Percentiles rank a stretch among this genome's conserved stretches.
Evolutionary conservation across 805 yeast species (phyloP).

Genomic region (Starmerella roubikii): DNA sequence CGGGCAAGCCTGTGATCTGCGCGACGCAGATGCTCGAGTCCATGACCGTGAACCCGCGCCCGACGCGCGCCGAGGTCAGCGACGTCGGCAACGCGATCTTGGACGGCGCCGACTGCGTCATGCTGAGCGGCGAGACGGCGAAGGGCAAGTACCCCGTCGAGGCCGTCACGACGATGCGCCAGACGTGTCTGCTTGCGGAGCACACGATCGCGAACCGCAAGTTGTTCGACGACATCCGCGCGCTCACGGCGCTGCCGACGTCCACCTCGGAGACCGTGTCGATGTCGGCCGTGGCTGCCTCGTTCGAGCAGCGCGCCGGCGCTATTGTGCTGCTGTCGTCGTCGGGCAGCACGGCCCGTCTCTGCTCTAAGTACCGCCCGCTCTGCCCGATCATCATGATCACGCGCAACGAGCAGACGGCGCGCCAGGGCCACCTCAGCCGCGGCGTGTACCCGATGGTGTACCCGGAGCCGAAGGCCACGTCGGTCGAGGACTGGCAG

Average conservation of each 20-base stretch:
- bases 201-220: constrained; percentile 81
- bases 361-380: constrained; percentile 95
- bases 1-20: constrained; percentile 98
- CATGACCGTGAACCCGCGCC: constrained; percentile 99
- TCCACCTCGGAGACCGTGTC: constrained; percentile 94
- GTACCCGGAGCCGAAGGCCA: constrained; percentile 46
- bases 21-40: constrained; percentile 99
- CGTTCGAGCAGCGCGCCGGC: constrained; percentile 91
- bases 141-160: constrained; percentile 97
- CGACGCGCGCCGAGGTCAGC: constrained; percentile 98
- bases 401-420: constrained; percentile 85
- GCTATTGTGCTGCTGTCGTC: constrained; percentile 95
- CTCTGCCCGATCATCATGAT: constrained; percentile 95
- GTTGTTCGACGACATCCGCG: constrained; percentile 75
- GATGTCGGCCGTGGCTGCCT: constrained; percentile 90
- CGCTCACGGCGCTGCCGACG: constrained; percentile 75
- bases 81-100: constrained; percentile 98
- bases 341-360: constrained; percentile 89
- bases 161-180: constrained; percentile 98
- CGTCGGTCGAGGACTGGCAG: constrained; percentile 67
- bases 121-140: constrained; percentile 99
- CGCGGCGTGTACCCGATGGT: constrained; percentile 98
- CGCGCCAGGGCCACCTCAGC: constrained; percentile 90
- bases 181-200: constrained; percentile 92
- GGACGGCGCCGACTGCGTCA: constrained; percentile 99